Conservation (phyloP, 768 basidiomycete species). For the Boletus rubescentipes region DNA sequence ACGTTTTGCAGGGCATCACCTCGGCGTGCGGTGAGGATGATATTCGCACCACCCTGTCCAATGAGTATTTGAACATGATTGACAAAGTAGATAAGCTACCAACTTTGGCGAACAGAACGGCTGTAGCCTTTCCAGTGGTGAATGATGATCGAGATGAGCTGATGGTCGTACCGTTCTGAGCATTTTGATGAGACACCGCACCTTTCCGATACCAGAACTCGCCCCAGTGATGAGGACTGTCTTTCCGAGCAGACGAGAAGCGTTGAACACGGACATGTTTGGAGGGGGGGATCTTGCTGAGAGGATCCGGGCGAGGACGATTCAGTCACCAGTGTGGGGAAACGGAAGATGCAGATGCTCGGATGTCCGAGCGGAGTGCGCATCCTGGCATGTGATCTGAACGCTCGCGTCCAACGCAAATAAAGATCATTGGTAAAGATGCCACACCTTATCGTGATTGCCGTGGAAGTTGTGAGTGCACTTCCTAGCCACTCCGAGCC, state of each 20-base stretch:
- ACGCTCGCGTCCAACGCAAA: too few species aligned
- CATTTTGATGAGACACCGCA: constrained; percentile 37
- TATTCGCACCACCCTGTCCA: constrained; percentile 76
- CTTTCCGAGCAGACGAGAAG: constrained; percentile 77
- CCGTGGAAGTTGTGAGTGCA: too few species aligned
- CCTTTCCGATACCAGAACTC: constrained; percentile 87
- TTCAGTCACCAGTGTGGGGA: neutral
- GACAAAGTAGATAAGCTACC: neutral
- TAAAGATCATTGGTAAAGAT: too few species aligned
- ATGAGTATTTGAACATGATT: neutral
- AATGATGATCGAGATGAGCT: constrained; percentile 1
- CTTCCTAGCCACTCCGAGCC: too few species aligned
- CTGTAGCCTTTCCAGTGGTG: constrained; percentile 61
- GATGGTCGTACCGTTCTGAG: neutral
- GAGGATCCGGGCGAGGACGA: neutral
- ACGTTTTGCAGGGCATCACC: constrained; percentile 71
- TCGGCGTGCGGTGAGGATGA: constrained; percentile 83
- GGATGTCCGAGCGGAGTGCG: constrained; percentile 1
- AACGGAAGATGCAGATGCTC: neutral
- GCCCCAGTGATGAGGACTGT: constrained; percentile 89
- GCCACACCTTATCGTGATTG: too few species aligned
- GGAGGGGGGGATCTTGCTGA: neutral
- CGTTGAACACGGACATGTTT: constrained; percentile 78
- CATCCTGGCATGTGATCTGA: constrained; percentile 10
- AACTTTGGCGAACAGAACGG: constrained; percentile 86